Evolutionary conservation across 352 stramenopile genomes (phyloP).

Genomic region (Phytopythium sindhum): DNA sequence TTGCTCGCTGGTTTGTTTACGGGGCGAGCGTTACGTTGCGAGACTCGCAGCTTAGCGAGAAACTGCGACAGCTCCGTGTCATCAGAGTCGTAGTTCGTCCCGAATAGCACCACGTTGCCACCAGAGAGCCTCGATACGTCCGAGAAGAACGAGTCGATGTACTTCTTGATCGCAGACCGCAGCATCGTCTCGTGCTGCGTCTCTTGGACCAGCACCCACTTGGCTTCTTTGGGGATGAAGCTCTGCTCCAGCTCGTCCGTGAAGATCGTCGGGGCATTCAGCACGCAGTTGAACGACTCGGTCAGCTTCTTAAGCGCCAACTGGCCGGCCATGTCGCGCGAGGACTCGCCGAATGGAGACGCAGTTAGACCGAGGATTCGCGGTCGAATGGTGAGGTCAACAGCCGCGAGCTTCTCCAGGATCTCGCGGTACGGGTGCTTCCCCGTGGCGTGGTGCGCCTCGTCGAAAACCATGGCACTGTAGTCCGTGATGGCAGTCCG

Average conservation of each 20-base stretch:
- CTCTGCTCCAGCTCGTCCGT: conserved; percentile 38
- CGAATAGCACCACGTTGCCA: conserved; percentile 35
- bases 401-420: conserved; percentile 31
- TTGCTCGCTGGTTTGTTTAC: neutral
- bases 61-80: conserved; percentile 54
- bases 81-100: conserved; percentile 46
- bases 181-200: conserved; percentile 31
- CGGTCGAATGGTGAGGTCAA: conserved; percentile 25
- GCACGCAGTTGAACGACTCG: conserved; percentile 38
- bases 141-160: conserved; percentile 40
- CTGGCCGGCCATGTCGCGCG: conserved; percentile 31
- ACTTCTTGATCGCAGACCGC: conserved; percentile 35
- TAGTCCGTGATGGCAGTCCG: conserved; percentile 48
- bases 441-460: conserved; percentile 71
- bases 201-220: conserved; percentile 55
- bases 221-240: conserved; percentile 52
- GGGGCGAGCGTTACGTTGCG: conserved; percentile 6
- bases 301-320: conserved; percentile 35
- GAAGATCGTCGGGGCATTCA: conserved; percentile 63
- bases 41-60: conserved; percentile 34
- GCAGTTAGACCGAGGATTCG: conserved; percentile 66
- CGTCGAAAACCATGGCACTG: conserved; percentile 75
- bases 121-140: conserved; percentile 21
- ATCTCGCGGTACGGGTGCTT: conserved; percentile 63
- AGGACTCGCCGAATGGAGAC: conserved; percentile 66